Evolutionary conservation across 176 grass and related monocot genomes (phyloP).

Genomic region (Phoenix roebelenii): DNA sequence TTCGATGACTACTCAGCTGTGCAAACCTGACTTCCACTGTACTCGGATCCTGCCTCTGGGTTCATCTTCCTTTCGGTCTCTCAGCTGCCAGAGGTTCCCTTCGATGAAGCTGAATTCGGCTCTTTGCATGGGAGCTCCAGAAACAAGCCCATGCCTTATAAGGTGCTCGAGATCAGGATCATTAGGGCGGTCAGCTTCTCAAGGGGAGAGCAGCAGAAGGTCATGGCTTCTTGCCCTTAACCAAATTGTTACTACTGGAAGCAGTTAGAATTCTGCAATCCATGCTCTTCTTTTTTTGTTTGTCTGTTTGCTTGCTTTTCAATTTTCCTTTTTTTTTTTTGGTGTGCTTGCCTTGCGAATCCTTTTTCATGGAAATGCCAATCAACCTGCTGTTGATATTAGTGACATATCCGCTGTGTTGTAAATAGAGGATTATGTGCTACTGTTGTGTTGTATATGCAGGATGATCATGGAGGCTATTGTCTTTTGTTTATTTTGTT

Average conservation of each 20-base stretch:
- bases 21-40: slow-evolving; percentile 51
- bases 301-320: slow-evolving; percentile 21
- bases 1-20: slow-evolving; percentile 30
- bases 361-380: neutral
- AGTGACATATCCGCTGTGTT: slow-evolving; percentile 9
- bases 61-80: slow-evolving; percentile 68
- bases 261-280: slow-evolving; percentile 12
- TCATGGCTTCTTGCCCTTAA: slow-evolving; percentile 55
- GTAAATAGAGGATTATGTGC: slow-evolving; percentile 41
- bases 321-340: slow-evolving; percentile 12
- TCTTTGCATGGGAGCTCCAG: slow-evolving; percentile 64
- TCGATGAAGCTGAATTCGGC: slow-evolving; percentile 63
- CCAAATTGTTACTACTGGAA: slow-evolving; percentile 47
- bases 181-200: slow-evolving; percentile 47
- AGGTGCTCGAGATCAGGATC: slow-evolving; percentile 48
- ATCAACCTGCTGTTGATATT: slow-evolving; percentile 24
- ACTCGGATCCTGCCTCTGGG: slow-evolving; percentile 35
- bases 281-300: no score
- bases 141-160: slow-evolving; percentile 51
- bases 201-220: slow-evolving; percentile 45
- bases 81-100: slow-evolving; percentile 75
- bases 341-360: slow-evolving; percentile 1
- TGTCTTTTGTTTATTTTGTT: neutral
- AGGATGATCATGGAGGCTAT: neutral
- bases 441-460: slow-evolving; percentile 1